Evolutionary conservation across 2,329 filamentous ascomycete genomes (phyloP).

Genomic region (Aspergillus fructus): DNA sequence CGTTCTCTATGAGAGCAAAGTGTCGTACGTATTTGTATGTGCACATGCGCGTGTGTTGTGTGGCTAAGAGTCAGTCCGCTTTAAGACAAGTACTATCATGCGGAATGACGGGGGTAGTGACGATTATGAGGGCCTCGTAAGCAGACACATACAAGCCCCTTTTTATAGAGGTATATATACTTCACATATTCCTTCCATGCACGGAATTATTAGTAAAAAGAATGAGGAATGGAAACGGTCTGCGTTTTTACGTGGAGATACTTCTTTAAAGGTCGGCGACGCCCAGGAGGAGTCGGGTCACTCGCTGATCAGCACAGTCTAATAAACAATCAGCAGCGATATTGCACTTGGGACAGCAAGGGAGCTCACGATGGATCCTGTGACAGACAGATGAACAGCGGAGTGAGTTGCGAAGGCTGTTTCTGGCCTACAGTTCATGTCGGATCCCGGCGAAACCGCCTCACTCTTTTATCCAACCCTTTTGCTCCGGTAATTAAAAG

Average conservation of each 20-base stretch:
- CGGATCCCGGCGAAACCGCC: constrained; percentile 29
- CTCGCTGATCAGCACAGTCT: constrained; percentile 14
- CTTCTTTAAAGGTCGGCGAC: constrained; percentile 6
- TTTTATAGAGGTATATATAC: constrained; percentile 16
- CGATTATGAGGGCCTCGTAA: constrained; percentile 7
- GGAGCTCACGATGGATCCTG: constrained; percentile 9
- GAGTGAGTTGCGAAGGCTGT: constrained; percentile 9
- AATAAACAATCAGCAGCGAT: constrained; percentile 2
- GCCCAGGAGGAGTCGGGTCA: constrained; percentile 9
- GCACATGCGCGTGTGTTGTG: background rate
- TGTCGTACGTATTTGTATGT: background rate
- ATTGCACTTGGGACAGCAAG: constrained; percentile 11
- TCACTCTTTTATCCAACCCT: constrained; percentile 37
- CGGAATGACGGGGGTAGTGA: background rate
- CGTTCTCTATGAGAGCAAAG: background rate
- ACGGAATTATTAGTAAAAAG: constrained; percentile 14
- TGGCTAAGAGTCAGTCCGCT: constrained; percentile 2
- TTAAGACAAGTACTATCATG: background rate
- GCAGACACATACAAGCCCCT: constrained; percentile 8
- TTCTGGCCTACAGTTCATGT: constrained; percentile 19
- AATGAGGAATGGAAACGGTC: constrained; percentile 10
- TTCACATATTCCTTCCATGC: constrained; percentile 10
- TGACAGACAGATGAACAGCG: constrained; percentile 9
- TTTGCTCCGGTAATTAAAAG: constrained; percentile 19
- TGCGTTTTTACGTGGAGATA: constrained; percentile 13